Evolutionary conservation across 305 asterid genomes (phyloP).

Genomic region (Striga hermonthica): DNA sequence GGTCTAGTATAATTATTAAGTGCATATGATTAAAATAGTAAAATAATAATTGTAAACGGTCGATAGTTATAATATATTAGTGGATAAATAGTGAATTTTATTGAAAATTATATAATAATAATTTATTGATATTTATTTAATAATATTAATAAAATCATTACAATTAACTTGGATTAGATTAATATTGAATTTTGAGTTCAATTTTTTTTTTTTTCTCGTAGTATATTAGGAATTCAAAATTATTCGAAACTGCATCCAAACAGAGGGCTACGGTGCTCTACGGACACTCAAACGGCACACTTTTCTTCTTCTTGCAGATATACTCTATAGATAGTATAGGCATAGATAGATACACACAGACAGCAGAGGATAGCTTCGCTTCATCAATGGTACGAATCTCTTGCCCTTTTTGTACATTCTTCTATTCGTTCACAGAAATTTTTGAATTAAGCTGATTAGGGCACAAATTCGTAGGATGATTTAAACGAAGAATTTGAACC

Average conservation of each 20-base stretch:
- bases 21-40: no score
- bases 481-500: constrained; percentile 79
- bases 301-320: constrained; percentile 1
- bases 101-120: no score
- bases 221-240: constrained; percentile 9
- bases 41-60: no score
- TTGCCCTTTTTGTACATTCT: not conserved
- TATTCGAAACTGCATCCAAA: constrained; percentile 10
- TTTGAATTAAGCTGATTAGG: constrained; percentile 14
- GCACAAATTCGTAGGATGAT: constrained; percentile 46
- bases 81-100: no score
- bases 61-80: no score
- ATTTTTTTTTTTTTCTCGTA: no score
- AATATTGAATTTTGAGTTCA: no score
- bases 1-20: no score
- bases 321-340: not conserved
- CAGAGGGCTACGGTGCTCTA: not conserved
- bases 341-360: not conserved
- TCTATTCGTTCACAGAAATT: not conserved
- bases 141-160: no score
- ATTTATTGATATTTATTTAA: no score
- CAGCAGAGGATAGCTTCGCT: not conserved
- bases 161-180: no score
- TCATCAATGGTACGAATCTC: constrained; percentile 36
- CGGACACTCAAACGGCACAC: constrained; percentile 1